phyloP scores from a whole-genome alignment of 2,329 filamentous ascomycete species.

The Claviceps pazoutovae region DNA sequence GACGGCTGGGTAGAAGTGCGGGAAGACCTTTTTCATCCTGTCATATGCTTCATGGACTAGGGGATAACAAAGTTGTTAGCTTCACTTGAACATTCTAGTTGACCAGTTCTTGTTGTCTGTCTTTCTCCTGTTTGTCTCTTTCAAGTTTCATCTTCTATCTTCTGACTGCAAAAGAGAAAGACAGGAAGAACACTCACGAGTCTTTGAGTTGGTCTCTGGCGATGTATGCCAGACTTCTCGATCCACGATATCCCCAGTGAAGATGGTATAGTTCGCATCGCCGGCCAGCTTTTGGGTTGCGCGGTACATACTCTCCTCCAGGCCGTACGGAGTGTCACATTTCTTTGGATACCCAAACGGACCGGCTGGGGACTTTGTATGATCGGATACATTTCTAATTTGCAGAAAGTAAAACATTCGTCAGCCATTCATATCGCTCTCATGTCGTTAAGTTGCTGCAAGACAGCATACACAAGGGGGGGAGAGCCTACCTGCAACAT shows the following conservation, averaged over 20 bases:
- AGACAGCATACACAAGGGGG: no score
- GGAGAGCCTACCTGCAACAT: constrained; percentile 6
- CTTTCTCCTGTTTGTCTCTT: no score
- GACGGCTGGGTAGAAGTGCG: neutral
- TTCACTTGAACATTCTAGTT: no score
- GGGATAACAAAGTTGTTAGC: neutral
- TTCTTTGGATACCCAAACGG: neutral
- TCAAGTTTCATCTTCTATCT: no score
- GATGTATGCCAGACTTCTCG: neutral
- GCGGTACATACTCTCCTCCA: constrained; percentile 1
- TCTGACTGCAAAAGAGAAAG: no score
- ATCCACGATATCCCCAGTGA: neutral
- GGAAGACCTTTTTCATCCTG: neutral
- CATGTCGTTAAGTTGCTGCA: no score
- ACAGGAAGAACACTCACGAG: constrained; percentile 11
- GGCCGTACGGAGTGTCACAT: neutral
- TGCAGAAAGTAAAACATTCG: neutral
- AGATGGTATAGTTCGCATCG: neutral
- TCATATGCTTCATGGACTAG: neutral
- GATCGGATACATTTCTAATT: constrained; percentile 1
- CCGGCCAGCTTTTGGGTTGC: neutral
- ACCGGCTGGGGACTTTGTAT: neutral
- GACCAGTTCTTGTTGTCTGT: no score
- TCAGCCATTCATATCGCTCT: no score
- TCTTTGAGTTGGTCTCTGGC: neutral